These are phyloP conservation scores for Prunus padus DNA, from an alignment of 306 rosid species.

Conservation along the genomic window DNA sequence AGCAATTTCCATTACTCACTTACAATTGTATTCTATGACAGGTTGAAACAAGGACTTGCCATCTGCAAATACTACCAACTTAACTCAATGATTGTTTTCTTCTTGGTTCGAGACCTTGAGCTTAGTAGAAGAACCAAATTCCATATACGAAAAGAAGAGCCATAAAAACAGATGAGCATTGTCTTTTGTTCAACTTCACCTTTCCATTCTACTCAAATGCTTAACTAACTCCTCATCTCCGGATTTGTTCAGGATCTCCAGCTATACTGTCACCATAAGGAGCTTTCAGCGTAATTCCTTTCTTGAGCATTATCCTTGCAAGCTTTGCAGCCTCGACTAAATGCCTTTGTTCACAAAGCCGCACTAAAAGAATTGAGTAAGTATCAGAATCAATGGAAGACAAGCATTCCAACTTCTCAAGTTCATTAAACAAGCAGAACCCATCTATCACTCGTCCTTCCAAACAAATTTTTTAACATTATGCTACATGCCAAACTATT, in stretches of 20 bases:
- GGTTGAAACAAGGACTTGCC: no score
- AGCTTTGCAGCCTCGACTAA: conserved; percentile 55
- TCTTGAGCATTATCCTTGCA: conserved; percentile 58
- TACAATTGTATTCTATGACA: no score
- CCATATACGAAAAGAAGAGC: background rate
- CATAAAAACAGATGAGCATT: background rate
- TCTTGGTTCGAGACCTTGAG: background rate
- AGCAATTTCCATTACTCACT: no score
- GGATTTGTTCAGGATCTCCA: conserved; percentile 41
- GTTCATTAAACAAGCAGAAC: conserved; percentile 56
- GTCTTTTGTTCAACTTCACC: conserved; percentile 1
- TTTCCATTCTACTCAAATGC: conserved; percentile 29
- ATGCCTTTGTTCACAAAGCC: conserved; percentile 58
- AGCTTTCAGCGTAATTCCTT: conserved; percentile 49
- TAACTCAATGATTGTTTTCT: background rate
- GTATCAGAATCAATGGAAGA: conserved; percentile 59
- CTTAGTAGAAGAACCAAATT: background rate
- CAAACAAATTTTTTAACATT: conserved; percentile 57
- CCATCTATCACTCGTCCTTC: conserved; percentile 55
- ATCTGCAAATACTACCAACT: no score
- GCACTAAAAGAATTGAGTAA: conserved; percentile 55
- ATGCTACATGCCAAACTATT: conserved; percentile 60
- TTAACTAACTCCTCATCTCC: conserved; percentile 56
- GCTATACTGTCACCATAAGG: conserved; percentile 34
- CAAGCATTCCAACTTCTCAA: conserved; percentile 48